Evolutionary conservation across 176 grass and related monocot species (phyloP).

Genomic region (Guadua angustifolia): DNA sequence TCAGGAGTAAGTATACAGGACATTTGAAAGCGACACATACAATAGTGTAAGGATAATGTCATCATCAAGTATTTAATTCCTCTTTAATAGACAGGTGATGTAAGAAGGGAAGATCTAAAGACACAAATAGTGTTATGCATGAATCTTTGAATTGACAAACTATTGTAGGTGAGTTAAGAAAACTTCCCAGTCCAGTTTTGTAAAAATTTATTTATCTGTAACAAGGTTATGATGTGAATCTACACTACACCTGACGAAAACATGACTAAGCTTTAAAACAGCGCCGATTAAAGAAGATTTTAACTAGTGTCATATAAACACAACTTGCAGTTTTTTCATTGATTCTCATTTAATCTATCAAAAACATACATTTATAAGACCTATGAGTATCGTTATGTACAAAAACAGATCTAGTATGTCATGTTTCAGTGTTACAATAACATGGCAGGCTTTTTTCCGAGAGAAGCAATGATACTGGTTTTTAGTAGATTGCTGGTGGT

Average conservation of each 20-base stretch:
- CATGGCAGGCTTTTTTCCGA: too few species aligned
- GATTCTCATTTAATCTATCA: too few species aligned
- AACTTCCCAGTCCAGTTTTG: neutral
- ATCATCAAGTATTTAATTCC: constrained; percentile 37
- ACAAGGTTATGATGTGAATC: neutral
- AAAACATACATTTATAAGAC: too few species aligned
- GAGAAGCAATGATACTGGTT: too few species aligned
- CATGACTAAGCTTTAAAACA: too few species aligned
- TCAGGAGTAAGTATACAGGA: constrained; percentile 29
- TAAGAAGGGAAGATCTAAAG: constrained; percentile 17
- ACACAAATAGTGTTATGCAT: neutral
- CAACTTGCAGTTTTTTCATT: too few species aligned
- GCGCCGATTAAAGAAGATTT: too few species aligned
- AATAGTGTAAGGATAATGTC: constrained; percentile 31
- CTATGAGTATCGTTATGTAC: too few species aligned
- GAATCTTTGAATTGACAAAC: neutral
- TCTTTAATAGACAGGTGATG: constrained; percentile 40
- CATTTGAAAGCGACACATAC: constrained; percentile 30
- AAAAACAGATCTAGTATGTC: too few species aligned
- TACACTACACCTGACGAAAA: neutral
- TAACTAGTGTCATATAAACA: too few species aligned
- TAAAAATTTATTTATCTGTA: neutral
- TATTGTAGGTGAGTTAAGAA: neutral
- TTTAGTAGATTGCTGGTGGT: too few species aligned
- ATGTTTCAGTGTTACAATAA: too few species aligned